A percentile compares a stretch with the other conserved stretches of the same genome.
These are phyloP conservation scores for Neocucurbitaria cava DNA, from an alignment of 2,329 filamentous ascomycete species.

Conservation along the genomic window DNA sequence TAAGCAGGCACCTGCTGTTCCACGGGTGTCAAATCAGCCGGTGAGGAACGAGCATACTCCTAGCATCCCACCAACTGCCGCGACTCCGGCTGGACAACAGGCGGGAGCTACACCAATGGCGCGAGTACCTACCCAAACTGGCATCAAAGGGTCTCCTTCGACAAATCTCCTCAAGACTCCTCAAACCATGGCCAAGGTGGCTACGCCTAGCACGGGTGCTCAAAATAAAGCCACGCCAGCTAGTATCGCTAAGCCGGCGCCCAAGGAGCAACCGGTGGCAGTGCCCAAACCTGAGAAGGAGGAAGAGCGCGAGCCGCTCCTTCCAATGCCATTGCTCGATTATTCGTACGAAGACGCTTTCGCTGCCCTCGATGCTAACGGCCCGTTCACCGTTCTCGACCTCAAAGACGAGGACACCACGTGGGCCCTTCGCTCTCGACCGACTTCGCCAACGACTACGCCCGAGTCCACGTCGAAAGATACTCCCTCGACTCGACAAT, in stretches of 20 bases:
- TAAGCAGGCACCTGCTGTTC: constrained; percentile 29
- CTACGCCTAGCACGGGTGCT: constrained; percentile 42
- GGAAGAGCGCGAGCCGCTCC: constrained; percentile 35
- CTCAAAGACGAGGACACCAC: constrained; percentile 45
- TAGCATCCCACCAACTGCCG: constrained; percentile 12
- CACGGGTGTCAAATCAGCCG: constrained; percentile 33
- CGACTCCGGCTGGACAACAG: constrained; percentile 43
- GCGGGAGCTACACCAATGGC: constrained; percentile 47
- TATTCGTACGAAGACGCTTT: constrained; percentile 45
- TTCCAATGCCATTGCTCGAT: constrained; percentile 38
- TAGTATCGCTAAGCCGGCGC: constrained; percentile 30
- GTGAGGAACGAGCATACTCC: constrained; percentile 41
- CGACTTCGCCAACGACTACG: constrained; percentile 40
- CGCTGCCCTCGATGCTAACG: constrained; percentile 39
- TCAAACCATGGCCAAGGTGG: constrained; percentile 41
- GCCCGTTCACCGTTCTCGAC: constrained; percentile 41
- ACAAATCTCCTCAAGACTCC: constrained; percentile 49
- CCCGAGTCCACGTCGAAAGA: constrained; percentile 48
- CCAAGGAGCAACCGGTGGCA: constrained; percentile 32
- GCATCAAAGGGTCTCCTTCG: constrained; percentile 47
- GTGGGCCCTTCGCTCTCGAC: constrained; percentile 42
- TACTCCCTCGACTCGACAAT: constrained; percentile 46
- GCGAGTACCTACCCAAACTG: constrained; percentile 46
- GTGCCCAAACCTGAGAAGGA: constrained; percentile 25
- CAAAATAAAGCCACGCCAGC: constrained; percentile 43